phyloP scores from a whole-genome alignment of 176 grass and related monocot species.

The Carex pumila region DNA sequence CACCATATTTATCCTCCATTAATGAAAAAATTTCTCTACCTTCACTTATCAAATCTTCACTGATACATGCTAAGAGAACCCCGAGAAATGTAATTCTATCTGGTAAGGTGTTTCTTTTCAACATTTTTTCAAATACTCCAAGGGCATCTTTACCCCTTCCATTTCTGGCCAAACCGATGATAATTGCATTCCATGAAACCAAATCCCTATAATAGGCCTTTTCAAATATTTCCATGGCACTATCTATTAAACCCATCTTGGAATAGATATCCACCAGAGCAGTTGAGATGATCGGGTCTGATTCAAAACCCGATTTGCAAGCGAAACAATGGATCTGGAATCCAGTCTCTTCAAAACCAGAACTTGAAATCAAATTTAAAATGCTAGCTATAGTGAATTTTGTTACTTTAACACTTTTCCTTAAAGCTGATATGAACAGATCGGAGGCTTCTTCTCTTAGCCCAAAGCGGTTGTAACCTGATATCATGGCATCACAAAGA shows the following conservation, averaged over 20 bases:
- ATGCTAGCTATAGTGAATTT: conserved; percentile 71
- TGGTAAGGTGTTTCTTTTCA: conserved; percentile 32
- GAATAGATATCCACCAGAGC: conserved; percentile 77
- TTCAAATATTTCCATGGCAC: conserved; percentile 42
- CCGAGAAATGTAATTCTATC: conserved; percentile 81
- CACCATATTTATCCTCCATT: conserved; percentile 57
- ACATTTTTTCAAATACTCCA: conserved; percentile 41
- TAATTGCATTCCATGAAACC: conserved; percentile 74
- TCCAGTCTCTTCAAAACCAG: conserved; percentile 50
- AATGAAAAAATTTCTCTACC: conserved; percentile 39
- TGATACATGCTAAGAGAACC: conserved; percentile 57
- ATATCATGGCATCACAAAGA: conserved; percentile 64
- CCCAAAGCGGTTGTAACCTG: conserved; percentile 52
- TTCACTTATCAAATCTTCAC: conserved; percentile 40
- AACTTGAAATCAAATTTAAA: conserved; percentile 59
- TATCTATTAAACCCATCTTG: conserved; percentile 59
- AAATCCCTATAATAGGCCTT: conserved; percentile 39
- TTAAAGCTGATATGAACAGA: conserved; percentile 47
- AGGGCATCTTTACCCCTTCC: conserved; percentile 73
- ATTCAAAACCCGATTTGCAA: conserved; percentile 63
- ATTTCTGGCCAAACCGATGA: conserved; percentile 64
- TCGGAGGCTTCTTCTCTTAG: conserved; percentile 49
- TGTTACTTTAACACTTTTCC: conserved; percentile 52
- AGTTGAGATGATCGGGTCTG: conserved; percentile 51
- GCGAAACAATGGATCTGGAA: conserved; percentile 63